Evolutionary conservation across 2,329 filamentous ascomycete species (phyloP).

Genomic region (Beauveria bassiana): DNA sequence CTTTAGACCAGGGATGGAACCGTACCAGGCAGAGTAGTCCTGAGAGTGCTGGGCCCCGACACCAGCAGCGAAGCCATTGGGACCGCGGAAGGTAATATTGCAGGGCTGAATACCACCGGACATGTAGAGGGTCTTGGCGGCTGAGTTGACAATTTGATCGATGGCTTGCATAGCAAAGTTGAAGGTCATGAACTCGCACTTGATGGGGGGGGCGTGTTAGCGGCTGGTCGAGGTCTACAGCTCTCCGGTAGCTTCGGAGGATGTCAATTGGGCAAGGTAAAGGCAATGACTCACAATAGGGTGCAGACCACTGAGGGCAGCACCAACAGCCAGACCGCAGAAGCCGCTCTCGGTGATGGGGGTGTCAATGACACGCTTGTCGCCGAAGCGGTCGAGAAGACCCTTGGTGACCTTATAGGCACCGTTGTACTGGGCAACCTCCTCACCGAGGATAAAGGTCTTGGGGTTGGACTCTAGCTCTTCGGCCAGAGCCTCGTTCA

Average conservation of each 20-base stretch:
- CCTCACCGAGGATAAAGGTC: conserved; percentile 93
- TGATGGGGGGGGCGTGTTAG: conserved; percentile 9
- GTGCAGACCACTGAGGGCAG: conserved; percentile 87
- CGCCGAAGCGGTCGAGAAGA: conserved; percentile 91
- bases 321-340: conserved; percentile 85
- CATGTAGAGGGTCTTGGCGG: conserved; percentile 99
- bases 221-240: not conserved
- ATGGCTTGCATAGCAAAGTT: conserved; percentile 99
- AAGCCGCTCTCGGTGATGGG: conserved; percentile 98
- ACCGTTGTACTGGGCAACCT: conserved; percentile 99
- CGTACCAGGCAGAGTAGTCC: conserved; percentile 98
- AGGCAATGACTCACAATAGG: conserved; percentile 65
- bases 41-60: conserved; percentile 97
- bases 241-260: not conserved
- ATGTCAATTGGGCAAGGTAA: not conserved
- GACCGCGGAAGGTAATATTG: conserved; percentile 98
- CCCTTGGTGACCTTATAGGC: conserved; percentile 99
- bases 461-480: conserved; percentile 92
- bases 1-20: conserved; percentile 94
- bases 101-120: conserved; percentile 98
- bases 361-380: conserved; percentile 95
- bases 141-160: conserved; percentile 99
- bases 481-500: conserved; percentile 96
- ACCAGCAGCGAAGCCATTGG: conserved; percentile 95
- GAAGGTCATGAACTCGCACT: conserved; percentile 99